Percentiles rank a stretch among this genome's conserved stretches.
These are phyloP conservation scores for Aspergillus diversus DNA, from an alignment of 495 filamentous ascomycete species.

Conservation along the genomic window DNA sequence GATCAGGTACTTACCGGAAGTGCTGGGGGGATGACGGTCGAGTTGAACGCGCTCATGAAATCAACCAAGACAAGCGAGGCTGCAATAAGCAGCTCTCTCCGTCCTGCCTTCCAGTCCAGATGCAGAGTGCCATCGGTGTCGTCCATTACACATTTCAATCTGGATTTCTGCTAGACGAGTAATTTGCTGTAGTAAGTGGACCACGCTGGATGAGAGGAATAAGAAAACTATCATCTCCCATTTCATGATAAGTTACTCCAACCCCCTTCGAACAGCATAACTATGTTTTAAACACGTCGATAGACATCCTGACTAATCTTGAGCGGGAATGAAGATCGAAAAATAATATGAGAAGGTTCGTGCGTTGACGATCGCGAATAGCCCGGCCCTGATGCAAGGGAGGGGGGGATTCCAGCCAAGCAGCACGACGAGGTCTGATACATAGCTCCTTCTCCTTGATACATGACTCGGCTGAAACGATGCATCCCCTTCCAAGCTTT, in stretches of 20 bases:
- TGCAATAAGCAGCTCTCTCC: not conserved
- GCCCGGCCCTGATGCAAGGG: not conserved
- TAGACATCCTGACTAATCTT: not conserved
- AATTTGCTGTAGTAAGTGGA: too few relatives aligned
- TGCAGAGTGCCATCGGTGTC: not conserved
- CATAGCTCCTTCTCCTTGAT: not conserved
- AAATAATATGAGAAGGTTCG: not conserved
- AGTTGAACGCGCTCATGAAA: constrained; percentile 5
- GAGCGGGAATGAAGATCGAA: not conserved
- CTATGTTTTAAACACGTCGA: not conserved
- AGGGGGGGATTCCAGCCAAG: not conserved
- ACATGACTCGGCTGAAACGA: not conserved
- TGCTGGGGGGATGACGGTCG: constrained; percentile 4
- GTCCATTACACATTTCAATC: not conserved
- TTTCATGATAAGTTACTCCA: not conserved
- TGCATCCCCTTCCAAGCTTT: not conserved
- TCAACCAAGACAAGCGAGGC: not conserved
- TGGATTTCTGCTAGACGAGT: not conserved
- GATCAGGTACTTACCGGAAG: not conserved
- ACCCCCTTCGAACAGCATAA: not conserved
- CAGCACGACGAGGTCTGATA: not conserved
- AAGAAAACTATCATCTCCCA: not conserved
- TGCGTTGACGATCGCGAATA: not conserved
- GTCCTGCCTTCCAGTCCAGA: not conserved
- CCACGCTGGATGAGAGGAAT: not conserved